A percentile compares a stretch with the other conserved stretches of the same genome.
These are phyloP conservation scores for Marasmius fiardii DNA, from an alignment of 1,284 basidiomycete genomes.

Conservation along the genomic window DNA sequence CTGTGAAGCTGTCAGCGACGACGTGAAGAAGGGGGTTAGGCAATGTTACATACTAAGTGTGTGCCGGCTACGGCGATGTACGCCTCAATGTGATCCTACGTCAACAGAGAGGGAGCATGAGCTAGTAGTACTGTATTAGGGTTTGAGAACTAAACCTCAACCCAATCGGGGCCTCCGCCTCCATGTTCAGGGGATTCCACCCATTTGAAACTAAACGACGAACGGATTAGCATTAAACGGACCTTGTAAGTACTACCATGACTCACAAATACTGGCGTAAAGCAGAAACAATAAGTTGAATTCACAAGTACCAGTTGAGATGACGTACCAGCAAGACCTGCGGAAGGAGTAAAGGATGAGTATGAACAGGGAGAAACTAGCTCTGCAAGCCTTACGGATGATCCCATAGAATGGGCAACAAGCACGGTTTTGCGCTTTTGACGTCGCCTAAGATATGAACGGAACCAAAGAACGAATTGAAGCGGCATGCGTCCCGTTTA, in stretches of 20 bases:
- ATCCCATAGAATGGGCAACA: constrained; percentile 89
- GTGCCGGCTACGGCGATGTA: constrained; percentile 88
- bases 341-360: constrained; percentile 1
- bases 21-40: neutral
- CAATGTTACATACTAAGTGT: constrained; percentile 57
- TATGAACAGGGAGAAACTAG: neutral
- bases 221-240: neutral
- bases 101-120: constrained; percentile 1
- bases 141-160: constrained; percentile 60
- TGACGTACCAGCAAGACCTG: constrained; percentile 51
- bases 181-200: constrained; percentile 88
- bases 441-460: constrained; percentile 44
- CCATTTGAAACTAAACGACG: constrained; percentile 80
- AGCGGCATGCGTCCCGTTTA: neutral
- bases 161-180: constrained; percentile 87
- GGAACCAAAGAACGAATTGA: neutral
- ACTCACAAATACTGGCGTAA: constrained; percentile 14
- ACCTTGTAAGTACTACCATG: neutral
- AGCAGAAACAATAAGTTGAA: neutral
- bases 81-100: constrained; percentile 74
- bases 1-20: constrained; percentile 30
- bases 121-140: constrained; percentile 1
- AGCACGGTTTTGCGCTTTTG: constrained; percentile 85
- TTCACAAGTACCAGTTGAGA: neutral
- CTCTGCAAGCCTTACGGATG: constrained; percentile 50